These are phyloP conservation scores for Bipolaris gigantea DNA, from an alignment of 2,329 filamentous ascomycete species.

Conservation along the genomic window DNA sequence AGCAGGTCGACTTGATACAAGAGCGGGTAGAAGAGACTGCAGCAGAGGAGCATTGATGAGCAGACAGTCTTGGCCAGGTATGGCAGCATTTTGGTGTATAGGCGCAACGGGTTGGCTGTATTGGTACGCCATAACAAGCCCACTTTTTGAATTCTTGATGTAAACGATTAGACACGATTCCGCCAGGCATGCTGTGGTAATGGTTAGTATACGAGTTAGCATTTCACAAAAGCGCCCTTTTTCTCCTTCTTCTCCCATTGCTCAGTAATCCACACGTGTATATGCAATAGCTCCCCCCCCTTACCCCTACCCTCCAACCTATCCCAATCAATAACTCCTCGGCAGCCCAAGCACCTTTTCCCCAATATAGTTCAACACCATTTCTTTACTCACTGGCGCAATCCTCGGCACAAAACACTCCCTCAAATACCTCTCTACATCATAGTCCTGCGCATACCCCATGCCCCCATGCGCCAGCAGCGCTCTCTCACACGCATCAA, in stretches of 20 bases:
- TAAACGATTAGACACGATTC: constrained; percentile 1
- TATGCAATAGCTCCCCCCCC: constrained; percentile 65
- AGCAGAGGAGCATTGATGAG: neutral
- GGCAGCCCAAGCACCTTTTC: constrained; percentile 70
- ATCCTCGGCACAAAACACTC: constrained; percentile 63
- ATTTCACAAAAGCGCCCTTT: neutral
- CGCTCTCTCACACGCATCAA: constrained; percentile 61
- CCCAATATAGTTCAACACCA: constrained; percentile 74
- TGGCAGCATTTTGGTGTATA: neutral
- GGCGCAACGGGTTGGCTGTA: neutral
- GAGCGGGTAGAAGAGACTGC: constrained; percentile 29
- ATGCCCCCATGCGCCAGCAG: constrained; percentile 62
- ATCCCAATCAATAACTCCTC: constrained; percentile 68
- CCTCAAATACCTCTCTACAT: constrained; percentile 63
- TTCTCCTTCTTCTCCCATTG: neutral
- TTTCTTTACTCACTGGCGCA: constrained; percentile 65
- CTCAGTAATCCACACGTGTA: neutral
- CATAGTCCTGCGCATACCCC: constrained; percentile 65
- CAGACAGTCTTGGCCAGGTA: neutral
- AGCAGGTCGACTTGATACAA: constrained; percentile 53
- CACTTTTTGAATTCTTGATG: constrained; percentile 8
- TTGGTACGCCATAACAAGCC: neutral
- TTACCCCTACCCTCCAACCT: too few species aligned
- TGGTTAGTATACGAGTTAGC: neutral
- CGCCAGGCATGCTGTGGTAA: neutral